Conservation (phyloP, 371 early-diverging fungal genomes). For the Nosema muscidifuracis region DNA sequence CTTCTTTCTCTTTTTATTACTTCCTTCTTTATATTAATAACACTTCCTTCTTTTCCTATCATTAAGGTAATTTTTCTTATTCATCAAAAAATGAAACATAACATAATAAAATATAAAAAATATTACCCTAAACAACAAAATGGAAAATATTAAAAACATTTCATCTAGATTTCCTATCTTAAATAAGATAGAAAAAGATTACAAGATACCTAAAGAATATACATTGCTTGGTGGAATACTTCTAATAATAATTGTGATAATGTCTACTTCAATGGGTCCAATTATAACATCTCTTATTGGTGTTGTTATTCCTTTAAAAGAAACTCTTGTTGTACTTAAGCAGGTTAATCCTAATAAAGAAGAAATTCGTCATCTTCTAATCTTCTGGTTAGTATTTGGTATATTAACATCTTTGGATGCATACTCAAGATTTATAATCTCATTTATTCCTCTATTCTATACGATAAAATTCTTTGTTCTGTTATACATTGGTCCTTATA, state of each 20-base stretch:
- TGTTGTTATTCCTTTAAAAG: conserved; percentile 38
- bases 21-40: too few species aligned
- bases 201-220: conserved; percentile 50
- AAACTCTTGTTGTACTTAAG: conserved; percentile 42
- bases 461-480: conserved; percentile 56
- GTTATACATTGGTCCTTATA: conserved; percentile 42
- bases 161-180: conserved; percentile 53
- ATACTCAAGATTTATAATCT: conserved; percentile 17
- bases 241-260: conserved; percentile 27
- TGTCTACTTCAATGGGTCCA: conserved; percentile 32
- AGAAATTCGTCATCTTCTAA: conserved; percentile 46
- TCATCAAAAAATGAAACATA: too few species aligned
- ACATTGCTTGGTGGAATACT: conserved; percentile 38
- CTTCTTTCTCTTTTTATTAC: too few species aligned
- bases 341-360: conserved; percentile 42
- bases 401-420: conserved; percentile 47
- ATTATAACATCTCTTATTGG: conserved; percentile 30
- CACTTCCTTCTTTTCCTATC: too few species aligned
- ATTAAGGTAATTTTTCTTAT: too few species aligned
- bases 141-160: conserved; percentile 56
- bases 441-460: conserved; percentile 54
- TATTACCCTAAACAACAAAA: conserved; percentile 11
- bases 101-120: too few species aligned
- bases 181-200: conserved; percentile 39
- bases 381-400: conserved; percentile 51